Conservation (phyloP, 192 early-diverging fungal genomes). For the Umbelopsis vinacea region DNA sequence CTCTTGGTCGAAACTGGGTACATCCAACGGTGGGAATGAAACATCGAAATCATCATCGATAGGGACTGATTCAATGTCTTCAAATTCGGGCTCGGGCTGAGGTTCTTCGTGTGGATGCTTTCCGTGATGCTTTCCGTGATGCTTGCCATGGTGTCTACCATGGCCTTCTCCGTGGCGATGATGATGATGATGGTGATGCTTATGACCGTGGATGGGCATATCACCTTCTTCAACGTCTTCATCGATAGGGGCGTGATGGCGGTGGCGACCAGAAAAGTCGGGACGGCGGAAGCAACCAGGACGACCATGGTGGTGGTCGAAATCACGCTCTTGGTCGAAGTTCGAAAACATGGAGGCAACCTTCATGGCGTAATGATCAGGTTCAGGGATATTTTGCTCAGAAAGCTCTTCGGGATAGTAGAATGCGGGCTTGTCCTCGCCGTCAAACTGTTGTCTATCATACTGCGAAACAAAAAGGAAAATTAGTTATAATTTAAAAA, state of each 20-base stretch:
- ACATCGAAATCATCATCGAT: neutral
- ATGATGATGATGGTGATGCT: neutral
- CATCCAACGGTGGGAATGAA: neutral
- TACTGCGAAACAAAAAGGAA: neutral
- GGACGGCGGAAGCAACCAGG: neutral
- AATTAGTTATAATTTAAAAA: neutral
- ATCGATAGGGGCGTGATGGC: neutral
- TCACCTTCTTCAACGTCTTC: too few relatives aligned
- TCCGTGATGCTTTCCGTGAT: slow-evolving; percentile 2
- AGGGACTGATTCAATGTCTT: neutral
- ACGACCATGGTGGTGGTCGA: neutral
- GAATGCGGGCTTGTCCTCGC: neutral
- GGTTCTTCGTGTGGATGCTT: neutral
- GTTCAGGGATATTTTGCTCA: slow-evolving; percentile 10
- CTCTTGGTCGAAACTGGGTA: neutral
- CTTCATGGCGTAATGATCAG: neutral
- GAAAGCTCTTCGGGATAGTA: neutral
- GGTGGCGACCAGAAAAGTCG: too few relatives aligned
- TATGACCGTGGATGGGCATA: too few relatives aligned
- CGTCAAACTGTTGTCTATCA: neutral
- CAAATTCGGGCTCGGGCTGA: neutral
- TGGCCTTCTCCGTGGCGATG: neutral
- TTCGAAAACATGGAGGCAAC: neutral
- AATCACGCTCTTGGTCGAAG: neutral
- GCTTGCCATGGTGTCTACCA: slow-evolving; percentile 14